Conservation (phyloP, 345 rosid species). For the Orychophragmus violaceus region DNA sequence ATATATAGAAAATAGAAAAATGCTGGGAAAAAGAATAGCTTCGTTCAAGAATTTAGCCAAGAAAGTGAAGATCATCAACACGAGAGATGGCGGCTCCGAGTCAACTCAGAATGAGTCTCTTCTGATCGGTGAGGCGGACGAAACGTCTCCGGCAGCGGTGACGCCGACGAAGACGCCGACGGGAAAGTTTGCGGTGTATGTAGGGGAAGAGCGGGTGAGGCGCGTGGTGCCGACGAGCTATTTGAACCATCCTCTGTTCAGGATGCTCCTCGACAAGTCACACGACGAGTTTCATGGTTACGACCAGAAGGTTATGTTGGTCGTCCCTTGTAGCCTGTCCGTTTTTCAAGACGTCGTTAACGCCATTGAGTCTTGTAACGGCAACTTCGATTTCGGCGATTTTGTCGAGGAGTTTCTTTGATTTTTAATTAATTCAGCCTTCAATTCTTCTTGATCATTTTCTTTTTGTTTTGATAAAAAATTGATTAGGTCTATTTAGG, state of each 20-base stretch:
- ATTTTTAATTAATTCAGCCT: not conserved
- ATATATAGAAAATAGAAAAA: slow-evolving; percentile 10
- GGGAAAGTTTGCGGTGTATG: slow-evolving; percentile 77
- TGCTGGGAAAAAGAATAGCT: slow-evolving; percentile 63
- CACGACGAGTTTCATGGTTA: slow-evolving; percentile 55
- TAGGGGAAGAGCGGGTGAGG: slow-evolving; percentile 67
- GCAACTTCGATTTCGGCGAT: slow-evolving; percentile 63
- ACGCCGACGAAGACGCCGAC: slow-evolving; percentile 44
- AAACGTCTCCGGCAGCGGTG: not conserved
- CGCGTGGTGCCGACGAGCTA: slow-evolving; percentile 68
- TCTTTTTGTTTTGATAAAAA: not conserved
- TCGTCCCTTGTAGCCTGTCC: slow-evolving; percentile 71
- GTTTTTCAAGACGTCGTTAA: slow-evolving; percentile 61
- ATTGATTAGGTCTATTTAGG: not conserved
- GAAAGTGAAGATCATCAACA: slow-evolving; percentile 52
- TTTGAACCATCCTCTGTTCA: slow-evolving; percentile 70
- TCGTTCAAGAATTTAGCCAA: slow-evolving; percentile 76
- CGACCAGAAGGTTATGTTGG: slow-evolving; percentile 47
- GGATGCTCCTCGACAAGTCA: slow-evolving; percentile 80
- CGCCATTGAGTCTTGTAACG: slow-evolving; percentile 60
- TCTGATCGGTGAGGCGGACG: slow-evolving; percentile 35
- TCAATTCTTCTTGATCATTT: not conserved
- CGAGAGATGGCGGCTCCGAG: slow-evolving; percentile 23
- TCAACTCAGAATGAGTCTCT: slow-evolving; percentile 40
- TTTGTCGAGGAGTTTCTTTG: slow-evolving; percentile 68